Conservation (phyloP, 2,329 filamentous ascomycete genomes). For the Helotiales sp. region DNA sequence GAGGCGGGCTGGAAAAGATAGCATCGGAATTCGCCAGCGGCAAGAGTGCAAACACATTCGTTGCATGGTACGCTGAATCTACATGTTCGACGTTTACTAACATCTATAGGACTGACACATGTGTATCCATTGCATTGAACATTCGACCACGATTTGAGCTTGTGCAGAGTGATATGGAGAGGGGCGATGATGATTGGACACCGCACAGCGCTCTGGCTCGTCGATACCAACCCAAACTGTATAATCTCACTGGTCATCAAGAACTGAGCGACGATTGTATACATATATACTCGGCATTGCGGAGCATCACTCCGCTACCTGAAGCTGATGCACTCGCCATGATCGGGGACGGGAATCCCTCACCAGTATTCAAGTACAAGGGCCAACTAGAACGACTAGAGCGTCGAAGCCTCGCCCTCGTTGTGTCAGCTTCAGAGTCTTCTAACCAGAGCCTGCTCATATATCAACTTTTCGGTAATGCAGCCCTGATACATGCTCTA, state of each 20-base stretch:
- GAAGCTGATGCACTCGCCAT: not conserved
- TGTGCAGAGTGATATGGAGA: not conserved
- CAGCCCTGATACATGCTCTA: constrained; percentile 16
- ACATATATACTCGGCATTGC: not conserved
- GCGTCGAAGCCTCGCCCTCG: not conserved
- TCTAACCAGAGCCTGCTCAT: not conserved
- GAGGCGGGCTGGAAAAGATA: constrained; percentile 14
- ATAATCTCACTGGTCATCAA: constrained; percentile 1
- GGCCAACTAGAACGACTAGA: constrained; percentile 4
- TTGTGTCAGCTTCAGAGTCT: not conserved
- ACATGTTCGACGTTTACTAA: not conserved
- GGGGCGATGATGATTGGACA: not conserved
- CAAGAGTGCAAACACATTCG: not conserved
- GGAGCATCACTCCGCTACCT: not conserved
- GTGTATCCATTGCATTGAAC: constrained; percentile 11
- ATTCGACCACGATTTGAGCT: not conserved
- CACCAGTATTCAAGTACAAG: constrained; percentile 10
- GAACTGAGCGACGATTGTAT: not conserved
- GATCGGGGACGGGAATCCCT: not conserved
- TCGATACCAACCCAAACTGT: constrained; percentile 3
- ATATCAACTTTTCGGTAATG: constrained; percentile 18
- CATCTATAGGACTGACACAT: not conserved
- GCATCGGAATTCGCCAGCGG: not conserved
- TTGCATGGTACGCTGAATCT: not conserved
- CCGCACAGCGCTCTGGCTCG: not conserved